phyloP scores from a whole-genome alignment of 2,329 filamentous ascomycete species.

The Neurospora crassa region DNA sequence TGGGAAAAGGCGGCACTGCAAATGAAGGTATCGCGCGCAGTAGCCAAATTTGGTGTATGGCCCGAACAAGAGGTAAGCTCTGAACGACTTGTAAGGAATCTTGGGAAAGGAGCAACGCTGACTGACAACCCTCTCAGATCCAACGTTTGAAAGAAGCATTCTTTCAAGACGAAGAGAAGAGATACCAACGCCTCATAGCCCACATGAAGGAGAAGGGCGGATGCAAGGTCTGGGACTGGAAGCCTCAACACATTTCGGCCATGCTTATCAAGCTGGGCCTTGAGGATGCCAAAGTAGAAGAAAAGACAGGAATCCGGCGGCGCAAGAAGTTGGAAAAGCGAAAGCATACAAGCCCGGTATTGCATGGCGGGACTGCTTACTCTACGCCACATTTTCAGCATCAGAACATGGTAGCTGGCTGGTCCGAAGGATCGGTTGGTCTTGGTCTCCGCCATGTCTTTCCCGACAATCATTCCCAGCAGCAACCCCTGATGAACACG shows the following conservation, averaged over 20 bases:
- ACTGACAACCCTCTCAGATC: slow-evolving; percentile 22
- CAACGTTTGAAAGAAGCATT: slow-evolving; percentile 32
- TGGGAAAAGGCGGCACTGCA: slow-evolving; percentile 41
- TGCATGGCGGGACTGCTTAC: not conserved
- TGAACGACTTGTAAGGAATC: not conserved
- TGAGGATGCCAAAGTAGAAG: slow-evolving; percentile 34
- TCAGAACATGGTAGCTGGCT: slow-evolving; percentile 14
- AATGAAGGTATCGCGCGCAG: slow-evolving; percentile 45
- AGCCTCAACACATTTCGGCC: slow-evolving; percentile 38
- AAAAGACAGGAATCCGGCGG: slow-evolving; percentile 31
- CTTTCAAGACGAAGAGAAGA: slow-evolving; percentile 30
- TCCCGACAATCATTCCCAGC: slow-evolving; percentile 3
- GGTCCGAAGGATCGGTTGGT: slow-evolving; percentile 9
- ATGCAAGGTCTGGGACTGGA: slow-evolving; percentile 41
- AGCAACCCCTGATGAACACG: not conserved
- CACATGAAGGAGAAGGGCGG: slow-evolving; percentile 41
- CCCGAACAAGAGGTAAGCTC: slow-evolving; percentile 38
- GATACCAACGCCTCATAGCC: slow-evolving; percentile 32
- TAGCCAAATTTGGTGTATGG: slow-evolving; percentile 40
- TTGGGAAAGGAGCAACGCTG: not conserved
- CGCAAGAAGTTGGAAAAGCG: slow-evolving; percentile 27
- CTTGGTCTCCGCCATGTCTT: slow-evolving; percentile 16
- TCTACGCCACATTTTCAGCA: slow-evolving; percentile 3
- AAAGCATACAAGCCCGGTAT: slow-evolving; percentile 10
- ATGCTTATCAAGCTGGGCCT: slow-evolving; percentile 39